A percentile compares a stretch with the other conserved stretches of the same genome.
Conservation (phyloP, 148 eudicot genomes). For the Rhododendron mucronatum region DNA sequence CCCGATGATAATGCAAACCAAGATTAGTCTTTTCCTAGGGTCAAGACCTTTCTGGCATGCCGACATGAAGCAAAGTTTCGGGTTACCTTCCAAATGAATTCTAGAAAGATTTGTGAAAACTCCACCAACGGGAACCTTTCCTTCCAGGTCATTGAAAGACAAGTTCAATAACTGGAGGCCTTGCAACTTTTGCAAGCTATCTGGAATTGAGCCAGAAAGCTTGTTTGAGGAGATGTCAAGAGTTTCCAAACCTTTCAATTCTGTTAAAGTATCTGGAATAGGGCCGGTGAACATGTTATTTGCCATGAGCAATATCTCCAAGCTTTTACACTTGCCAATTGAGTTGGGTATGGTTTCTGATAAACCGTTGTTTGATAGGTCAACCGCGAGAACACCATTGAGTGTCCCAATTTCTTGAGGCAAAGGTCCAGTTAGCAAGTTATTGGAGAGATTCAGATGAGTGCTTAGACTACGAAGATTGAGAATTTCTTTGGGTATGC, state of each 20-base stretch:
- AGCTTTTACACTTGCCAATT: constrained; percentile 39
- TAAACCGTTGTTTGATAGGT: constrained; percentile 40
- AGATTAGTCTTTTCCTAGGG: neutral
- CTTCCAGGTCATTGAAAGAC: constrained; percentile 50
- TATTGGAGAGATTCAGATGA: constrained; percentile 37
- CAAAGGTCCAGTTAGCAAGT: constrained; percentile 39
- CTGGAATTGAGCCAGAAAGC: constrained; percentile 40
- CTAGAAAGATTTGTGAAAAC: constrained; percentile 30
- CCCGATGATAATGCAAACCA: neutral
- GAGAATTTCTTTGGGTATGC: constrained; percentile 36
- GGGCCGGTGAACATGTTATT: constrained; percentile 35
- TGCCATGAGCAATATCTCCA: constrained; percentile 33
- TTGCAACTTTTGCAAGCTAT: constrained; percentile 14
- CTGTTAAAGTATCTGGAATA: constrained; percentile 38
- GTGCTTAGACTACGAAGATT: constrained; percentile 21
- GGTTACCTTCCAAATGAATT: constrained; percentile 39
- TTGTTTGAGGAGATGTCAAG: constrained; percentile 51
- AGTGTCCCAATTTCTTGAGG: constrained; percentile 35
- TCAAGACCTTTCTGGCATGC: constrained; percentile 5
- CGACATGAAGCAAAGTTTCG: constrained; percentile 23
- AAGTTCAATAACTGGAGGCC: constrained; percentile 38
- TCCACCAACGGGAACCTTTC: constrained; percentile 35
- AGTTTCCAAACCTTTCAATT: constrained; percentile 27
- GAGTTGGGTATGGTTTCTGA: constrained; percentile 41
- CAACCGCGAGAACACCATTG: constrained; percentile 18